Evolutionary conservation across 257 asterid species (phyloP).

Genomic region (Solanum pinnatisectum): DNA sequence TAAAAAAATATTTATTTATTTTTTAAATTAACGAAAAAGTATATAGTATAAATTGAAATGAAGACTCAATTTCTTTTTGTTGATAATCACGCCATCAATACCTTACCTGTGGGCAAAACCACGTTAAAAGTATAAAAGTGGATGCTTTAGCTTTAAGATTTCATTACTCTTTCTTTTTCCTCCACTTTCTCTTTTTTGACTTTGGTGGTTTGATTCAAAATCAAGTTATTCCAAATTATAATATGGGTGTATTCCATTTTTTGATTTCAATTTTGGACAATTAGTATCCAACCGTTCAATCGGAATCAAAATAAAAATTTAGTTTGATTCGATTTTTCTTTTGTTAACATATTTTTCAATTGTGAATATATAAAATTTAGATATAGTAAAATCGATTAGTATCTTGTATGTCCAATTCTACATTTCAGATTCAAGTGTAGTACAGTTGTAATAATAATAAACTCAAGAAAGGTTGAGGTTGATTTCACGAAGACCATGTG

Average conservation of each 20-base stretch:
- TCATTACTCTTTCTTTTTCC: neutral
- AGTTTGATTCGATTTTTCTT: neutral
- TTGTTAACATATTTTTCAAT: no score
- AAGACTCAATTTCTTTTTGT: no score
- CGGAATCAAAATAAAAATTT: neutral
- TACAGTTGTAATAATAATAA: no score
- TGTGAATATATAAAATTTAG: neutral
- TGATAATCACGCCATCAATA: neutral
- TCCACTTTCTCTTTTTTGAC: neutral
- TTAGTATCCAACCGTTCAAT: neutral
- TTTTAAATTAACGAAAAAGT: no score
- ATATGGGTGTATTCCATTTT: no score
- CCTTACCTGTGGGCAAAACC: neutral
- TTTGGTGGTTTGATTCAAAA: neutral
- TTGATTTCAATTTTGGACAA: neutral
- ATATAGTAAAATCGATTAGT: neutral
- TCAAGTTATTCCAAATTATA: neutral
- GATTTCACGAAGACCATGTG: no score
- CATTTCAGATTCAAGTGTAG: no score
- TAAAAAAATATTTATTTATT: no score
- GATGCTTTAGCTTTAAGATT: neutral
- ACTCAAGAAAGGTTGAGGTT: neutral
- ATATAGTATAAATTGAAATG: no score
- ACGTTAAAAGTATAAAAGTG: neutral
- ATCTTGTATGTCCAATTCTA: neutral